Evolutionary conservation across 768 basidiomycete genomes (phyloP).

Genomic region (Obba rivulosa): DNA sequence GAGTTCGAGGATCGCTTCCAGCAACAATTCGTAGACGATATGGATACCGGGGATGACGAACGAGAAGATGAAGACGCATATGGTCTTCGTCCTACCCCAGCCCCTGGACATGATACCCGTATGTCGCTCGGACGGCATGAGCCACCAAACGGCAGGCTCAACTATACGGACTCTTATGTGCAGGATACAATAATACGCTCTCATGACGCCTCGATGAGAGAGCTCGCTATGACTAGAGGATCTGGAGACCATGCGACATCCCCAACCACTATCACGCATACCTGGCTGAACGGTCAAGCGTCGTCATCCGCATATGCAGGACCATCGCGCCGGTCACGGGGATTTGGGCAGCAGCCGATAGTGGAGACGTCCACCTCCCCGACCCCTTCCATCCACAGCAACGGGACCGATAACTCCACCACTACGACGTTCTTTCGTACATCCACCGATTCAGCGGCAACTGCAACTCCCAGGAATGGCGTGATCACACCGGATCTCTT

Average conservation of each 20-base stretch:
- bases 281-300: slow-evolving; percentile 12
- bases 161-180: no score
- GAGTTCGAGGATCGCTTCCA: slow-evolving; percentile 24
- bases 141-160: no score
- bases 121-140: no score
- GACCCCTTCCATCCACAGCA: slow-evolving; percentile 55
- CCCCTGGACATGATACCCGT: slow-evolving; percentile 1
- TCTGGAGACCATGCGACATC: slow-evolving; percentile 12
- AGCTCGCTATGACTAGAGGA: slow-evolving; percentile 19
- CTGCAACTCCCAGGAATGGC: slow-evolving; percentile 38
- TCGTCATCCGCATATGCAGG: slow-evolving; percentile 28
- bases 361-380: slow-evolving; percentile 45
- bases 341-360: slow-evolving; percentile 47
- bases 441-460: slow-evolving; percentile 39
- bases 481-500: slow-evolving; percentile 68
- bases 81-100: neutral
- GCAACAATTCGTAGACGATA: slow-evolving; percentile 28
- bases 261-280: slow-evolving; percentile 8
- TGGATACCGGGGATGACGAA: slow-evolving; percentile 34
- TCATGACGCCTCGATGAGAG: slow-evolving; percentile 1
- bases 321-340: slow-evolving; percentile 51
- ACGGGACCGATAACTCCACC: slow-evolving; percentile 46
- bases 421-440: slow-evolving; percentile 59
- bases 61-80: slow-evolving; percentile 3
- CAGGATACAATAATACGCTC: no score